phyloP scores from a whole-genome alignment of 2,329 filamentous ascomycete genomes.

The Aspergillus eucalypticola region DNA sequence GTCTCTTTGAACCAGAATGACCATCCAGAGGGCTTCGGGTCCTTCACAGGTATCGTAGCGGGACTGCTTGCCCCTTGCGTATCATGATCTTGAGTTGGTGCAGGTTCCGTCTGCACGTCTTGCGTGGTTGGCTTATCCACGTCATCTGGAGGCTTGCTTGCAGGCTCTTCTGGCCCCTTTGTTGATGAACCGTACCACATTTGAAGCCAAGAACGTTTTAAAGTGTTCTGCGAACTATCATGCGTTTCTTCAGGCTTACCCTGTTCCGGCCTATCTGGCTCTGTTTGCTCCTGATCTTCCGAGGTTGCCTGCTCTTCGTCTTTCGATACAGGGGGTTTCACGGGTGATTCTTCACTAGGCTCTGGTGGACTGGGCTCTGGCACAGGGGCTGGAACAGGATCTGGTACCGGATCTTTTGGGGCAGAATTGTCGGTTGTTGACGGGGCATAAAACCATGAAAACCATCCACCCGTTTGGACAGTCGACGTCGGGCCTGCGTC shows the following conservation, averaged over 20 bases:
- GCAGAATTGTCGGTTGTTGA: conserved; percentile 14
- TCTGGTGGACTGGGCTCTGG: not conserved
- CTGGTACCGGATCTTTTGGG: conserved; percentile 14
- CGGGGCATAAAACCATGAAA: conserved; percentile 41
- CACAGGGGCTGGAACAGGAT: too few relatives aligned
- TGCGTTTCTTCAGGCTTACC: conserved; percentile 15
- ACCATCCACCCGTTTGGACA: conserved; percentile 34
- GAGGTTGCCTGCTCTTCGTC: conserved; percentile 12
- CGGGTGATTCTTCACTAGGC: conserved; percentile 12
- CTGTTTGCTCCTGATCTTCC: conserved; percentile 10
- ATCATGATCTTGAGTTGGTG: conserved; percentile 19
- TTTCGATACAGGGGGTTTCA: conserved; percentile 16
- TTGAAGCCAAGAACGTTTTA: conserved; percentile 48
- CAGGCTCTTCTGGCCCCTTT: conserved; percentile 28
- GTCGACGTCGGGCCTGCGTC: conserved; percentile 13
- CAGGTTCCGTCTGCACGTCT: conserved; percentile 12
- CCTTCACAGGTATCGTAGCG: conserved; percentile 24
- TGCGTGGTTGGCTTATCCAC: conserved; percentile 16
- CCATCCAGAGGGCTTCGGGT: conserved; percentile 39
- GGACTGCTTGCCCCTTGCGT: conserved; percentile 21
- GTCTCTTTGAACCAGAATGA: conserved; percentile 44
- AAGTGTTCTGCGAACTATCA: conserved; percentile 19
- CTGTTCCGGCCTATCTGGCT: conserved; percentile 16
- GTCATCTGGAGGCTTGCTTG: conserved; percentile 16
- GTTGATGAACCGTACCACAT: conserved; percentile 42